These are phyloP conservation scores for Mucor indicus DNA, from an alignment of 371 early-diverging fungal genomes.

Conservation along the genomic window DNA sequence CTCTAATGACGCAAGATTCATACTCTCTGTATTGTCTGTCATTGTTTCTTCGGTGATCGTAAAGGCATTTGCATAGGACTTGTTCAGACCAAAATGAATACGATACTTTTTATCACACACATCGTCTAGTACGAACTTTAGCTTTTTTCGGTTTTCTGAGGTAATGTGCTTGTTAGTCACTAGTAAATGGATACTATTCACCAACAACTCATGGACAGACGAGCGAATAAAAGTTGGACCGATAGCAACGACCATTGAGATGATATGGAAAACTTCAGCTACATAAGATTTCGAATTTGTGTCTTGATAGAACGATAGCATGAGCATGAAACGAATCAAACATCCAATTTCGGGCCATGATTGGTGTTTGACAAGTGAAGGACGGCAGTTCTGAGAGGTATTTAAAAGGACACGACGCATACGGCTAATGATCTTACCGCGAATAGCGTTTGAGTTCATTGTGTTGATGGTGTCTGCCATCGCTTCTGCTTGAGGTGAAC, in stretches of 20 bases:
- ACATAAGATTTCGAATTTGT: slow-evolving; percentile 68
- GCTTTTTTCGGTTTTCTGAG: slow-evolving; percentile 49
- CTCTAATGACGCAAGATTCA: slow-evolving; percentile 72
- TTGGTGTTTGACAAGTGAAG: slow-evolving; percentile 67
- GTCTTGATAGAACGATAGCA: slow-evolving; percentile 80
- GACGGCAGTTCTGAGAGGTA: slow-evolving; percentile 62
- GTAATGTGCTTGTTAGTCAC: slow-evolving; percentile 61
- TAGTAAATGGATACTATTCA: slow-evolving; percentile 82
- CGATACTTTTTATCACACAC: slow-evolving; percentile 73
- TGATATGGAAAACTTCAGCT: slow-evolving; percentile 81
- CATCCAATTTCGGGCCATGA: slow-evolving; percentile 86
- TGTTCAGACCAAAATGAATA: slow-evolving; percentile 74
- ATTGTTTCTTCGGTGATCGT: slow-evolving; percentile 57
- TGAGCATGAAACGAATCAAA: slow-evolving; percentile 76
- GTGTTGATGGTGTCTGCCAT: slow-evolving; percentile 81
- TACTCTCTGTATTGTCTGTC: slow-evolving; percentile 57
- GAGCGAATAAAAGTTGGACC: slow-evolving; percentile 80
- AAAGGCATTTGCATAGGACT: slow-evolving; percentile 66
- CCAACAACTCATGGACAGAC: slow-evolving; percentile 82
- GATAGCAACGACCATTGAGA: slow-evolving; percentile 73
- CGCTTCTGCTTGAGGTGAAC: slow-evolving; percentile 74
- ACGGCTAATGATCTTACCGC: slow-evolving; percentile 73
- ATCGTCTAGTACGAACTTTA: slow-evolving; percentile 59
- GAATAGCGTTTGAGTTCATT: slow-evolving; percentile 66
- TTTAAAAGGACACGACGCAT: slow-evolving; percentile 67